Percentiles rank a stretch among this genome's conserved stretches.
These are phyloP conservation scores for Akanthomyces uredinophilus DNA, from an alignment of 2,329 filamentous ascomycete species.

Conservation along the genomic window DNA sequence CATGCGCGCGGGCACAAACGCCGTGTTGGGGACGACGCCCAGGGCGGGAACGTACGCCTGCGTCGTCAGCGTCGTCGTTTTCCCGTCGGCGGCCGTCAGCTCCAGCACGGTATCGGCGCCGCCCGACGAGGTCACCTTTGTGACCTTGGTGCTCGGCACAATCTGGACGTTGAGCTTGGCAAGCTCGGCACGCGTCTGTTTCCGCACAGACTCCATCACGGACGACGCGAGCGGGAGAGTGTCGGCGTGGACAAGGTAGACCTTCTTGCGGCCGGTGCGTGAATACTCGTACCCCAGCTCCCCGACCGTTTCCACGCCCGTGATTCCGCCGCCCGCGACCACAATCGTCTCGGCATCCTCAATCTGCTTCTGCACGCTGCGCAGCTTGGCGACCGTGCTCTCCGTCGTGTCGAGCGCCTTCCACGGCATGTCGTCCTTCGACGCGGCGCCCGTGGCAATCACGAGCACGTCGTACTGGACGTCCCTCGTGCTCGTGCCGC, in stretches of 20 bases:
- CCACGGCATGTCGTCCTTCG: constrained; percentile 42
- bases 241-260: constrained; percentile 38
- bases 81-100: constrained; percentile 29
- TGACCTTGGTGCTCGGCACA: constrained; percentile 35
- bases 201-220: constrained; percentile 33
- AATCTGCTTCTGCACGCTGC: constrained; percentile 33
- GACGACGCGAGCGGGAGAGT: constrained; percentile 34
- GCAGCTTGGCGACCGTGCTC: constrained; percentile 36
- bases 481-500: constrained; percentile 22
- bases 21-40: constrained; percentile 41
- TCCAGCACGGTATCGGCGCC: constrained; percentile 29
- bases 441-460: constrained; percentile 48
- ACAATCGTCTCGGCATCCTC: constrained; percentile 42
- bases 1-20: constrained; percentile 35
- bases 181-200: constrained; percentile 35
- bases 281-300: constrained; percentile 47
- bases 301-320: constrained; percentile 46
- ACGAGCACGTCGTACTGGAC: constrained; percentile 49
- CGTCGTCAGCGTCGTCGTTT: constrained; percentile 32
- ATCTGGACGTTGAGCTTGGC: constrained; percentile 39
- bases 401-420: constrained; percentile 41
- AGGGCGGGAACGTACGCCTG: constrained; percentile 45
- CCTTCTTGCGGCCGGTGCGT: constrained; percentile 38
- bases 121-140: constrained; percentile 21
- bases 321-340: constrained; percentile 46